These are phyloP conservation scores for Millerago galiae DNA, from an alignment of 805 yeast genomes.

Conservation along the genomic window DNA sequence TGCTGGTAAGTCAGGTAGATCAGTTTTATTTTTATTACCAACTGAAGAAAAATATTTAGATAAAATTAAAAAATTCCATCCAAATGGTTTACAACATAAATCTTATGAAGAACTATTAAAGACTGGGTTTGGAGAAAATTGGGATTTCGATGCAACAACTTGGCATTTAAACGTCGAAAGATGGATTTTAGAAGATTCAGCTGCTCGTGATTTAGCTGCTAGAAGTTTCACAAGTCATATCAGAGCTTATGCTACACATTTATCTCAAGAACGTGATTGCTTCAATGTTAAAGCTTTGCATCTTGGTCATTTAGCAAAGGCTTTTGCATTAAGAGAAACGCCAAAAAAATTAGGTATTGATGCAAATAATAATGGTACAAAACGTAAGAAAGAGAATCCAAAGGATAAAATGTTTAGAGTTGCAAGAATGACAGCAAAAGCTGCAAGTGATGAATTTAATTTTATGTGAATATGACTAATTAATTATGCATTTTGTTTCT, in stretches of 20 bases:
- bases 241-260: slow-evolving; percentile 94
- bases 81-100: slow-evolving; percentile 42
- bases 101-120: slow-evolving; percentile 42
- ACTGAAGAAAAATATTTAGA: slow-evolving; percentile 86
- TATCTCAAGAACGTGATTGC: slow-evolving; percentile 66
- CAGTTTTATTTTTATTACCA: slow-evolving; percentile 76
- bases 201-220: slow-evolving; percentile 58
- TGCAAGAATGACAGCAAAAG: slow-evolving; percentile 63
- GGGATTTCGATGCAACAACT: slow-evolving; percentile 95
- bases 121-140: slow-evolving; percentile 41
- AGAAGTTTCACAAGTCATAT: slow-evolving; percentile 84
- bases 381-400: slow-evolving; percentile 55
- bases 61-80: slow-evolving; percentile 51
- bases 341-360: slow-evolving; percentile 71
- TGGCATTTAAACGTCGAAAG: slow-evolving; percentile 92
- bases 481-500: not conserved
- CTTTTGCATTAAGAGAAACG: slow-evolving; percentile 90
- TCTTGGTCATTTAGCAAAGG: slow-evolving; percentile 92
- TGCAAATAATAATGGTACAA: slow-evolving; percentile 23
- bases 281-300: slow-evolving; percentile 82
- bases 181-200: slow-evolving; percentile 67
- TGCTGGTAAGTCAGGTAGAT: slow-evolving; percentile 83
- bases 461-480: slow-evolving; percentile 24
- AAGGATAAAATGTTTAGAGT: slow-evolving; percentile 67
- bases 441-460: slow-evolving; percentile 71